These are phyloP conservation scores for Leishmania turanica DNA, from an alignment of 208 protist genomes.

Conservation along the genomic window DNA sequence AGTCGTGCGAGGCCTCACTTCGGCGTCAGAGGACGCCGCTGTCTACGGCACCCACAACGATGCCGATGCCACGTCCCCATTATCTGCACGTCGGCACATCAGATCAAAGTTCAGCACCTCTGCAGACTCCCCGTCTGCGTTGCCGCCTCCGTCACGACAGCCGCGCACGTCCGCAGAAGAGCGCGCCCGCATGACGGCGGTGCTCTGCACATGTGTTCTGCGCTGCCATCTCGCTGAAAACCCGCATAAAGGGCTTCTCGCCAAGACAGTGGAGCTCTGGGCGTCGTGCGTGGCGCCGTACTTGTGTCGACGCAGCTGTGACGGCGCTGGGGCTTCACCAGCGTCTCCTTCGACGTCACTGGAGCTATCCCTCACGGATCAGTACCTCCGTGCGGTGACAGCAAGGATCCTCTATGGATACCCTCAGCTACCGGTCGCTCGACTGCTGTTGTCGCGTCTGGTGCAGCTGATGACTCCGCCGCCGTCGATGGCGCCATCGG, in stretches of 20 bases:
- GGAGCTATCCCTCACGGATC: conserved; percentile 20
- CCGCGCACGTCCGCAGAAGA: conserved; percentile 10
- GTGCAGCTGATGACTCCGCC: conserved; percentile 4
- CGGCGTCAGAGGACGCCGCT: background rate
- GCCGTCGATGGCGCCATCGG: background rate
- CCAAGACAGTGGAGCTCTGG: conserved; percentile 30
- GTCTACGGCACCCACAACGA: background rate
- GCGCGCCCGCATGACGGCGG: conserved; percentile 15
- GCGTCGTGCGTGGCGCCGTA: conserved; percentile 22
- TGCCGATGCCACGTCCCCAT: background rate
- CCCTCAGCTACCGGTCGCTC: conserved; percentile 27
- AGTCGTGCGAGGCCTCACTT: conserved; percentile 21
- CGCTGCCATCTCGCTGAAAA: conserved; percentile 26
- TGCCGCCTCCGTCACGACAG: background rate
- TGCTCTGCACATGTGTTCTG: conserved; percentile 30
- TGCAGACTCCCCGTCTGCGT: background rate
- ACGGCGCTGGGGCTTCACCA: background rate
- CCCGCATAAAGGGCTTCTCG: conserved; percentile 16
- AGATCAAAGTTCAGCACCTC: background rate
- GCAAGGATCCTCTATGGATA: conserved; percentile 22
- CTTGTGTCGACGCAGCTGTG: conserved; percentile 9
- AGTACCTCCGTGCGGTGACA: conserved; percentile 24
- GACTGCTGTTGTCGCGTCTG: conserved; percentile 31
- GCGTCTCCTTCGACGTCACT: background rate
- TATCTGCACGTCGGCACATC: background rate